Evolutionary conservation across 2,329 filamentous ascomycete species (phyloP).

Genomic region (Pseudogymnoascus sp.): DNA sequence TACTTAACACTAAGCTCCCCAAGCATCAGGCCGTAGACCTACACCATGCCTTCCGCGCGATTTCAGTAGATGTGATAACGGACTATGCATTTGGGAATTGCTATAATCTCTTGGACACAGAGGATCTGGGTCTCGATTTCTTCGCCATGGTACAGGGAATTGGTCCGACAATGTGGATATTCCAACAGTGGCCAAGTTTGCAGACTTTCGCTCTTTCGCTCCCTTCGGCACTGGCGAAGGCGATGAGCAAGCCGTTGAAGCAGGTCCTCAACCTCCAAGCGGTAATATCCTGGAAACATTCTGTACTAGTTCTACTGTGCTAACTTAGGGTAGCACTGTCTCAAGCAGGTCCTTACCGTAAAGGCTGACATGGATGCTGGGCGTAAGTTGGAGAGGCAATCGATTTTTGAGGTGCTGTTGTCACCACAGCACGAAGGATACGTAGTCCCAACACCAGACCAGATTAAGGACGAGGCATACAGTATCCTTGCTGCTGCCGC

Average conservation of each 20-base stretch:
- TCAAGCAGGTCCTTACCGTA: conserved; percentile 11
- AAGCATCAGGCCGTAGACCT: conserved; percentile 20
- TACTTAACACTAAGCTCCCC: conserved; percentile 13
- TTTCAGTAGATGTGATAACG: conserved; percentile 26
- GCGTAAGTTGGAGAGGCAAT: neutral
- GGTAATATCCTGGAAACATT: conserved; percentile 17
- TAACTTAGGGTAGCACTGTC: neutral
- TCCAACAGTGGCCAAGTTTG: conserved; percentile 20
- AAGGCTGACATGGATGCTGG: conserved; percentile 15
- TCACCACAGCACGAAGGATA: neutral
- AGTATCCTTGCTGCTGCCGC: conserved; percentile 27
- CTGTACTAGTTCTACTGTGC: neutral
- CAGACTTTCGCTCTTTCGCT: conserved; percentile 18
- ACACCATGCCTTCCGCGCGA: conserved; percentile 22
- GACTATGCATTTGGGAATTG: conserved; percentile 27
- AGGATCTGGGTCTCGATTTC: conserved; percentile 23
- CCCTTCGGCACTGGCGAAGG: conserved; percentile 20
- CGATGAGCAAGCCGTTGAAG: conserved; percentile 17
- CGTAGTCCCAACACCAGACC: neutral
- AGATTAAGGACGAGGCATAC: neutral
- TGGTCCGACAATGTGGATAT: conserved; percentile 18
- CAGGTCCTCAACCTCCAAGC: conserved; percentile 17
- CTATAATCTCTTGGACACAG: conserved; percentile 25
- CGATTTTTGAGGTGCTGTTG: conserved; percentile 4
- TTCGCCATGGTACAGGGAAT: conserved; percentile 22